Percentiles rank a stretch among this genome's conserved stretches.
Conservation (phyloP, 1,139 yeast genomes). For the Pichia sp. region DNA sequence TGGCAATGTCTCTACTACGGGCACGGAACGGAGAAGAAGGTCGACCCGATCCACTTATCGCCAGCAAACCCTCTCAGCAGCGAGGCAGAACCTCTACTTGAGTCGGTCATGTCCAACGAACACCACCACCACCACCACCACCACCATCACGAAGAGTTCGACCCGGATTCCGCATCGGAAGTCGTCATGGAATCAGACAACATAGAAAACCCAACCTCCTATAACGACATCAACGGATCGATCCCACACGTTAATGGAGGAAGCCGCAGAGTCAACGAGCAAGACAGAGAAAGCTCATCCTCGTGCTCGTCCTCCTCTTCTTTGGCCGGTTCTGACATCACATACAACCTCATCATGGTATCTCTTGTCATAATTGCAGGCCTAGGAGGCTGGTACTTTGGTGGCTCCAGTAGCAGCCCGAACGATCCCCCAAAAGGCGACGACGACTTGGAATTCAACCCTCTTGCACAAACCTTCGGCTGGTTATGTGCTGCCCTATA, state of each 20-base stretch:
- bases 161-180: slow-evolving; percentile 10
- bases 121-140: slow-evolving; percentile 16
- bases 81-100: slow-evolving; percentile 47
- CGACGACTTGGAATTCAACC: slow-evolving; percentile 54
- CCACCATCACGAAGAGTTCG: slow-evolving; percentile 16
- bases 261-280: not conserved
- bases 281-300: not conserved
- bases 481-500: slow-evolving; percentile 86
- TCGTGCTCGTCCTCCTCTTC: slow-evolving; percentile 7
- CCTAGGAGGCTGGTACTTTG: slow-evolving; percentile 76
- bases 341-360: slow-evolving; percentile 63
- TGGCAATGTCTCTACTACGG: slow-evolving; percentile 80
- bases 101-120: slow-evolving; percentile 31
- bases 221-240: slow-evolving; percentile 32
- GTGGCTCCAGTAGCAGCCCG: slow-evolving; percentile 16
- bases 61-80: slow-evolving; percentile 79
- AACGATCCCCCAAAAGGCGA: slow-evolving; percentile 33
- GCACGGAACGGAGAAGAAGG: slow-evolving; percentile 38
- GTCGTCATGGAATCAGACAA: slow-evolving; percentile 17
- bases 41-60: slow-evolving; percentile 76
- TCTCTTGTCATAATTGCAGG: slow-evolving; percentile 70
- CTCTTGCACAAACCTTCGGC: slow-evolving; percentile 82
- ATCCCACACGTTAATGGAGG: slow-evolving; percentile 2
- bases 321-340: slow-evolving; percentile 22
- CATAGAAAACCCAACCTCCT: slow-evolving; percentile 24